Base-by-base conservation (phyloP, 169 alveolate species). In the Fabrea salina region DNA sequence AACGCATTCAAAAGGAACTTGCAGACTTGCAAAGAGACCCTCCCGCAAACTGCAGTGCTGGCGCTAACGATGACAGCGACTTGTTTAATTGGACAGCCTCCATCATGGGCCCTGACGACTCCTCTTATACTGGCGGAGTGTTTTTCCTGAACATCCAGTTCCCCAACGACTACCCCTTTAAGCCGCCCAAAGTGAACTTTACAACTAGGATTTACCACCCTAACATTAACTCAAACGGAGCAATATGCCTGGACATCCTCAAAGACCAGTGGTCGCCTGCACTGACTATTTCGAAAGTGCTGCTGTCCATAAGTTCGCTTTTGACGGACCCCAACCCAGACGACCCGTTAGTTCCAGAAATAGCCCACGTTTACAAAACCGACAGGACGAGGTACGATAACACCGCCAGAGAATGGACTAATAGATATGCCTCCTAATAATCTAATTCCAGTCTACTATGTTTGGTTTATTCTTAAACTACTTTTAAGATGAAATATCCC, bases 211-310 rank as follows among this genome's bases (percentile, higher is more conserved):
- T 98, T 68, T 98, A 98, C 87, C 99, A 98, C 90, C 98, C 99
- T 56, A 98, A 98, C 89, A 97, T 98, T 85, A 97, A 96, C 87
- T 90, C 95, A 58, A 96, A 96, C 71, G 99, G 99, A 35, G 97
- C 99, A 44, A 98, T 98, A 30, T 98, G 99, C 89, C 89, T 98
- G 47, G 99, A 98, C 85, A 98, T 97, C 61, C 87, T 98, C 75
- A 98, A 98, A 92, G 98, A 98, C 58, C 98, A 98, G 86, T 98
- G 99, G 99, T 93, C 98, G 49, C 99, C 99, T 7, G 99, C 99
- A 19, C 92, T 98, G 57, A 97, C 99, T 75, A 98, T 98, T 27
- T 92, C 99, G 54, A 98, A 98, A 90, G 99, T 98, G 35, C 89
- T 98, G 49, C 91, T 98, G 30, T 97, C 99, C 57, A 97, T 98